Conservation (phyloP, 1,284 basidiomycete species). For the Heterobasidion parviporum region DNA sequence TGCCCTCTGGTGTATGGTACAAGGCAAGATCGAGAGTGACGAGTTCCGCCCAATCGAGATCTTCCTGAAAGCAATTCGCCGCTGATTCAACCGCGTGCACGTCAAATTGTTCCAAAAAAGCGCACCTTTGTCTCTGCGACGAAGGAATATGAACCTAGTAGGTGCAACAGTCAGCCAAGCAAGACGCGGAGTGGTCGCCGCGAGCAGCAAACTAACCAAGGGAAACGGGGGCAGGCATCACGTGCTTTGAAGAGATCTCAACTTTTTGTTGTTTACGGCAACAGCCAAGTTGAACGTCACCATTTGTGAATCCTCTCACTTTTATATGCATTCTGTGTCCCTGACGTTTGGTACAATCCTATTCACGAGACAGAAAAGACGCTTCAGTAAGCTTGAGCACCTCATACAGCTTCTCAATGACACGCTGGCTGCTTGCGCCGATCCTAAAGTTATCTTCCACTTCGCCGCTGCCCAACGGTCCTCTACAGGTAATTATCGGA, state of each 20-base stretch:
- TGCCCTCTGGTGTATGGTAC: conserved; percentile 33
- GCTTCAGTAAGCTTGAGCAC: no score
- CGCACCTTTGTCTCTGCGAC: neutral
- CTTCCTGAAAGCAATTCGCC: neutral
- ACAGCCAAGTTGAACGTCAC: neutral
- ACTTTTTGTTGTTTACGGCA: neutral
- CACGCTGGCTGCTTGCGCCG: no score
- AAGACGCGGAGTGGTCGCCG: neutral
- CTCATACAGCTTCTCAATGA: neutral
- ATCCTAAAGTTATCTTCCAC: no score
- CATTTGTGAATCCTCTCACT: no score
- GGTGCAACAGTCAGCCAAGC: neutral
- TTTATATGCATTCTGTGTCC: no score
- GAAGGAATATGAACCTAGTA: neutral
- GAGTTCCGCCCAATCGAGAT: conserved; percentile 30
- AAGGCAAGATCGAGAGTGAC: conserved; percentile 40
- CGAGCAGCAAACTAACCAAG: neutral
- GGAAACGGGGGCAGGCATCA: neutral
- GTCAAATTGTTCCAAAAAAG: neutral
- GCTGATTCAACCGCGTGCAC: neutral
- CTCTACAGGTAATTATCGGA: no score
- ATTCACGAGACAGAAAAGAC: no score
- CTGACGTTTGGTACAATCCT: no score
- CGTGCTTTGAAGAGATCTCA: neutral
- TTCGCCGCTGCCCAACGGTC: no score